A percentile compares a stretch with the other conserved stretches of the same genome.
Conservation (phyloP, 2,329 filamentous ascomycete genomes). For the Lithohypha guttulata region DNA sequence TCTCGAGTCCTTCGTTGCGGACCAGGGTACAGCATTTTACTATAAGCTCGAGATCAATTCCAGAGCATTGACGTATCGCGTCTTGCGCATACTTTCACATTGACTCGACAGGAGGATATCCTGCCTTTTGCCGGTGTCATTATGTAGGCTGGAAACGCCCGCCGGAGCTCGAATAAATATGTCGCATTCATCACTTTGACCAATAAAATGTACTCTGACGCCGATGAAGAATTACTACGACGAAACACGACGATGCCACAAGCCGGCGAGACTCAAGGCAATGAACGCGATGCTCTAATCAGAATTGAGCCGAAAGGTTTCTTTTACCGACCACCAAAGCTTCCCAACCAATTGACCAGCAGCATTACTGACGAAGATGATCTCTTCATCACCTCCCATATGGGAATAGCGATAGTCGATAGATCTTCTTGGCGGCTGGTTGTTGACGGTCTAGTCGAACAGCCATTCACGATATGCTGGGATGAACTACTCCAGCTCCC, state of each 20-base stretch:
- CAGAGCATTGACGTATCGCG: too few species aligned
- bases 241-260: slow-evolving; percentile 11
- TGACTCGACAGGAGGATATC: too few species aligned
- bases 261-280: slow-evolving; percentile 1
- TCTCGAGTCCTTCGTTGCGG: too few species aligned
- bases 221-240: slow-evolving; percentile 2
- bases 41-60: too few species aligned
- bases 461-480: slow-evolving; percentile 23
- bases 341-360: slow-evolving; percentile 22
- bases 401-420: slow-evolving; percentile 26
- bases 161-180: too few species aligned
- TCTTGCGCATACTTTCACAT: too few species aligned
- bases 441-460: slow-evolving; percentile 25
- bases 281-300: slow-evolving; percentile 13
- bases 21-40: too few species aligned
- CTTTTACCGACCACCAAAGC: slow-evolving; percentile 21
- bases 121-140: too few species aligned
- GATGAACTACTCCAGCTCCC: slow-evolving; percentile 23
- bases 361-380: slow-evolving; percentile 22
- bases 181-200: too few species aligned
- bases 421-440: slow-evolving; percentile 23
- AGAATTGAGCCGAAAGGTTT: slow-evolving; percentile 15
- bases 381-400: slow-evolving; percentile 30
- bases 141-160: too few species aligned
- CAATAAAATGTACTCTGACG: too few species aligned